Percentiles rank a stretch among this genome's conserved stretches.
These are phyloP conservation scores for Thalassia testudinum DNA, from an alignment of 116 monocot species.

Conservation along the genomic window DNA sequence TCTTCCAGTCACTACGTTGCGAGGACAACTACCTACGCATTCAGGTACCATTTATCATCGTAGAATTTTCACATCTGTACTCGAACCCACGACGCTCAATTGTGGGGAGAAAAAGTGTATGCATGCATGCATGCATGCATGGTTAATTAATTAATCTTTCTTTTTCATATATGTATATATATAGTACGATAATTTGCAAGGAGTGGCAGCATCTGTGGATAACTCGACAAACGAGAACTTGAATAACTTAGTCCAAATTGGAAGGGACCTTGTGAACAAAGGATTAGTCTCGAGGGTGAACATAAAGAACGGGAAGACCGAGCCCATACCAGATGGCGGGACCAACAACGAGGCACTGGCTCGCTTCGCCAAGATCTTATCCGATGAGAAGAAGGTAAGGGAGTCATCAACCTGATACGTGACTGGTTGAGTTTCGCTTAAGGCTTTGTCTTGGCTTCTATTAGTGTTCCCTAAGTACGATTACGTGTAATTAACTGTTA, in stretches of 20 bases:
- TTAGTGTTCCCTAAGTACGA: too few relatives aligned
- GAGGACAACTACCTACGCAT: slow-evolving; percentile 32
- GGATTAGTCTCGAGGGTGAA: neutral
- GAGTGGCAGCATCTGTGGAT: slow-evolving; percentile 6
- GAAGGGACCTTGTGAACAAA: slow-evolving; percentile 6
- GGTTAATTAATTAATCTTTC: too few relatives aligned
- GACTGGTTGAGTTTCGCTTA: too few relatives aligned
- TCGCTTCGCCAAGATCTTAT: neutral
- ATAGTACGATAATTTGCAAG: slow-evolving; percentile 9
- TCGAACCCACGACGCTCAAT: too few relatives aligned
- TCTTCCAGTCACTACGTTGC: slow-evolving; percentile 24
- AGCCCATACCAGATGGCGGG: neutral
- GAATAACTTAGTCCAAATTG: neutral
- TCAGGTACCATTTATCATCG: slow-evolving; percentile 21
- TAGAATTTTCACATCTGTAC: too few relatives aligned
- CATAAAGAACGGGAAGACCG: neutral
- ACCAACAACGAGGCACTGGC: slow-evolving; percentile 2
- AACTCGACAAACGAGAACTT: slow-evolving; percentile 7
- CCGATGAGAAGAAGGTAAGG: neutral
- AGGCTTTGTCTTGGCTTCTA: too few relatives aligned
- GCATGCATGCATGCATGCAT: too few relatives aligned
- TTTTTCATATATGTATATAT: too few relatives aligned
- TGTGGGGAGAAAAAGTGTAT: too few relatives aligned
- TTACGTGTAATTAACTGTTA: too few relatives aligned
- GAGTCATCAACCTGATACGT: too few relatives aligned